Evolutionary conservation across 805 yeast species (phyloP), one percentile per base, ranked within the genome.

Genomic region (Monosporozyma solicola): DNA sequence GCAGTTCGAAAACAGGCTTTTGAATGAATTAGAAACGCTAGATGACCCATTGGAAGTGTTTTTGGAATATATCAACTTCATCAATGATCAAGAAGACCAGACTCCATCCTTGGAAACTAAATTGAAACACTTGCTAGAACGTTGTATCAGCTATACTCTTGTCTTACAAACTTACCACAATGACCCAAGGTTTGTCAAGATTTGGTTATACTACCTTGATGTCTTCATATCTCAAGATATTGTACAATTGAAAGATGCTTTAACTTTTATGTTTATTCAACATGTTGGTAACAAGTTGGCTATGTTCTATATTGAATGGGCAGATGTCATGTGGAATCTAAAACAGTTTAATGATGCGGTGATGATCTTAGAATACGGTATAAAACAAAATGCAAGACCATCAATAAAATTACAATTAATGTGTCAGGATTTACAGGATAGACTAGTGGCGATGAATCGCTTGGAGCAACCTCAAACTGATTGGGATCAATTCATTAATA

Each of bases 1-100:
- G 35, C 24, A 16, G 5, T 59, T 51, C 56, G 95, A 87, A 61
- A 60, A 61, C 2, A 68, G 65, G n/a, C 62, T 90, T 13, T 55
- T 59, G 4, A 63, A 64, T 9, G 72, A 72, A 1, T 56, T 80
- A 7, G 84, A 80, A 4, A 88, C 83, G 15, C 65, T 82, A 44
- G 96, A 90, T 69, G 97, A 91, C 65, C 97, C 97, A 0, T 65
- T 90, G 24, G 88, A 86, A 56, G 79, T 82, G 1, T 89, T 77
- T 66, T 57, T 88, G n/a, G 84, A 83, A 20, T 90, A 87, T 60
- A 73, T 90, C 11, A 64, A 74, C n/a, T 89, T 96, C 95, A 77
- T 80, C 10, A 80, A 77, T 54, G 74, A 75, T 35, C 77, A 9
- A 71, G 74, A 3, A 84, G 83, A 49, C 6, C n/a, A n/a, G 11